These are phyloP conservation scores for Sporisorium graminicola DNA, from an alignment of 1,284 basidiomycete species.

Conservation along the genomic window DNA sequence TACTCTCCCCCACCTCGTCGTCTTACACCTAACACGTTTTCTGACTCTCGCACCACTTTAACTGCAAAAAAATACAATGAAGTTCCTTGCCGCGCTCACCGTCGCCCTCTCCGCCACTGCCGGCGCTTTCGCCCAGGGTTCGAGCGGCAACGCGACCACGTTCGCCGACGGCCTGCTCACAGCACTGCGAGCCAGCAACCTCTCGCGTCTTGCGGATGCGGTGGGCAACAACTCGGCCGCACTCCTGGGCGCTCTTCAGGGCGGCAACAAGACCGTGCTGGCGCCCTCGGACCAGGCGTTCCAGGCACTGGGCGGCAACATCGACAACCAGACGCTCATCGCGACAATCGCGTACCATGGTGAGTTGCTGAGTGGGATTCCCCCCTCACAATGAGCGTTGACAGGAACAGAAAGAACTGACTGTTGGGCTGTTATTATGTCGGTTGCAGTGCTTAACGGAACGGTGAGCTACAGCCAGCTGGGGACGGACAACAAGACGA, in stretches of 20 bases:
- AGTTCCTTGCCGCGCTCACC: slow-evolving; percentile 50
- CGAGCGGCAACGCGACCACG: slow-evolving; percentile 40
- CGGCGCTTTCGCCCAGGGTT: slow-evolving; percentile 38
- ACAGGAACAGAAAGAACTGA: too few relatives aligned
- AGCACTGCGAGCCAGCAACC: slow-evolving; percentile 51
- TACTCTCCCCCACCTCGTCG: background rate
- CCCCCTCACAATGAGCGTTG: too few relatives aligned
- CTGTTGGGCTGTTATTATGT: background rate
- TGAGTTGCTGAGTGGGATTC: too few relatives aligned
- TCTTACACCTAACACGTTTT: slow-evolving; percentile 9
- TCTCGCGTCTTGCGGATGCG: slow-evolving; percentile 48
- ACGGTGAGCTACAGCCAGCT: slow-evolving; percentile 72
- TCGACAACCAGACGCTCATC: slow-evolving; percentile 71
- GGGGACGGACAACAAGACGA: slow-evolving; percentile 71
- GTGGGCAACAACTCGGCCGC: slow-evolving; percentile 42
- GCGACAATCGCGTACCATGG: slow-evolving; percentile 76
- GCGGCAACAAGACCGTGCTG: slow-evolving; percentile 69
- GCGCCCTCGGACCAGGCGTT: slow-evolving; percentile 71
- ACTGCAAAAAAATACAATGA: too few relatives aligned
- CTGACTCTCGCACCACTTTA: too few relatives aligned
- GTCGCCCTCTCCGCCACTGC: slow-evolving; percentile 43
- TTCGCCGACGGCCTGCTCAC: slow-evolving; percentile 49
- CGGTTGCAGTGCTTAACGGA: slow-evolving; percentile 73
- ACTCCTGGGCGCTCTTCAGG: slow-evolving; percentile 41
- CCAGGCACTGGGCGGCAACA: slow-evolving; percentile 60